Evolutionary conservation across 139 green algal genomes (phyloP), one percentile per base, ranked within the genome.

Genomic region (Tetraselmis striata): DNA sequence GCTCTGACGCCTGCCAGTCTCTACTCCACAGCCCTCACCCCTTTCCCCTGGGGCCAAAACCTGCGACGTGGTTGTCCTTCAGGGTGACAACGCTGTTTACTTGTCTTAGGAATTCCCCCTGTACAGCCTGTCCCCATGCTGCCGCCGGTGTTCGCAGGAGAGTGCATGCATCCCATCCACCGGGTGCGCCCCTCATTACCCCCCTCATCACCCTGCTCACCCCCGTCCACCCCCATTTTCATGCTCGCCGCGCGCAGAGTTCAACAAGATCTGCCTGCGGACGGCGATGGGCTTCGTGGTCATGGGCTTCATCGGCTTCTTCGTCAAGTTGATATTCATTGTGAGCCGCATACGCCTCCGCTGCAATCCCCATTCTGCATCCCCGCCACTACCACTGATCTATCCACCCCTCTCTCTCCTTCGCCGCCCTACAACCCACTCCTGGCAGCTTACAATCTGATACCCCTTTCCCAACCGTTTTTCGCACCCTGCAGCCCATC

Each of bases 221-320:
- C 30, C 30, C 25, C 78, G 23, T 29, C 23, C 77, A 25, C 78
- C 76, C 32, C 31, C 23, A 29, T 45, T 31, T 22, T 23, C 2
- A 23, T 28, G 31, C 25, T 27, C 22, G 2, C 27, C 2, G 80
- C 58, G 2, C 78, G 83, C 92, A 97, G 95, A 98, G 88, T 98
- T 95, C 85, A 94, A 90, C 59, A 96, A 97, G 83, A 91, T 98
- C 11, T 91, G 80, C 32, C 83, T 90, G 1, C 88, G 90, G 59
- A 98, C 95, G 25, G 93, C 92, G 0, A 83, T 97, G 28, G 95
- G 95, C 31, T 98, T 98, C 80, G 79, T 98, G 18, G 90, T 98
- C 0, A 97, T 98, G 94, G 95, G 95, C 29, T 98, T 98, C 90
- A 96, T 98, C 77, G 95, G 95, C 30, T 98, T 98, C 89, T 98